Evolutionary conservation across 2,329 filamentous ascomycete genomes (phyloP).

Genomic region (Stagonosporopsis vannaccii): DNA sequence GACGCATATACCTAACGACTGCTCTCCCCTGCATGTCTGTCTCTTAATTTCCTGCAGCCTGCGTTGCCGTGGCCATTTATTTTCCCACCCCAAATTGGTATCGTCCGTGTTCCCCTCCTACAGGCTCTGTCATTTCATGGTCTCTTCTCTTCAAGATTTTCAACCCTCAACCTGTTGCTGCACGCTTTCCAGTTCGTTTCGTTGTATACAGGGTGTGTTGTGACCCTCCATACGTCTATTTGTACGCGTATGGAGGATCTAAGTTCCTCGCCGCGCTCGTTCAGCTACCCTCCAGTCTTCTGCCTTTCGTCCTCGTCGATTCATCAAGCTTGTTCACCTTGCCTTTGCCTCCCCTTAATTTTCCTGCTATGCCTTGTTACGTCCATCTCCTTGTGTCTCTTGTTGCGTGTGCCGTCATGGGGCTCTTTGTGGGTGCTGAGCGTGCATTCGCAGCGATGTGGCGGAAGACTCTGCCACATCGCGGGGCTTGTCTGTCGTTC

Average conservation of each 20-base stretch:
- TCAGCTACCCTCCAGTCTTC: background rate
- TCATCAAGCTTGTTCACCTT: background rate
- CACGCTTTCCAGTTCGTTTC: background rate
- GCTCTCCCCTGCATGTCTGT: background rate
- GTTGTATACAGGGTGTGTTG: background rate
- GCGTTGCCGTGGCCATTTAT: too few species aligned
- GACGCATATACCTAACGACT: background rate
- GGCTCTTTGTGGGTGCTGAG: background rate
- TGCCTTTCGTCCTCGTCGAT: background rate
- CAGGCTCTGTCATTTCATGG: background rate
- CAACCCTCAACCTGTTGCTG: too few species aligned
- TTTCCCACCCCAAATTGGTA: background rate
- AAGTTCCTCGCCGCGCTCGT: background rate
- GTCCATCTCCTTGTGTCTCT: background rate
- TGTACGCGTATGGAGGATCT: background rate
- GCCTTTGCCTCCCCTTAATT: background rate
- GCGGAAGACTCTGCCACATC: background rate
- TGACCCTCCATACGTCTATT: background rate
- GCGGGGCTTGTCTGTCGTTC: background rate
- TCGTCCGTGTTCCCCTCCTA: background rate
- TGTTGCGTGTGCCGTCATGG: background rate
- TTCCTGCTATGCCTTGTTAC: background rate
- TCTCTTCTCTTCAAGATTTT: background rate
- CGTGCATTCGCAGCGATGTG: background rate
- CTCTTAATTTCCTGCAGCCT: background rate